Evolutionary conservation across 495 filamentous ascomycete genomes (phyloP).

Genomic region (Xylaria telfairii): DNA sequence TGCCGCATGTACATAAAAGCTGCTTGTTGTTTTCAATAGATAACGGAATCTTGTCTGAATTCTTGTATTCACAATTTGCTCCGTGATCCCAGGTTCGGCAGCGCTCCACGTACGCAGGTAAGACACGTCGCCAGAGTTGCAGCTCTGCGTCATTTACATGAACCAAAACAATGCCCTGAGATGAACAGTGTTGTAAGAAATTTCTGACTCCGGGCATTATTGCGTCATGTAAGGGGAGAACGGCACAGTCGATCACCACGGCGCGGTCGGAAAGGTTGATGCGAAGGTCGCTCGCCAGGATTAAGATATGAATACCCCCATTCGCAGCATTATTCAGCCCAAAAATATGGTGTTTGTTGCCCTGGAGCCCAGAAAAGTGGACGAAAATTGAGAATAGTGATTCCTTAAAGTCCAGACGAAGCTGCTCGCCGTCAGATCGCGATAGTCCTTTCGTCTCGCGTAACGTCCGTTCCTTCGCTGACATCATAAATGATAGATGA

Average conservation of each 20-base stretch:
- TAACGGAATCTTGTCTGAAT: neutral
- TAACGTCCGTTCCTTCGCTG: neutral
- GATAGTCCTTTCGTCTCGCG: neutral
- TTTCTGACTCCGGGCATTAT: neutral
- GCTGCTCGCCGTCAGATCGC: neutral
- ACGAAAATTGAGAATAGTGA: neutral
- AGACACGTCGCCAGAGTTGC: neutral
- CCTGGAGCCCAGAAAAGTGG: neutral
- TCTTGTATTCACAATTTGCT: neutral
- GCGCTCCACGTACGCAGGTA: slow-evolving; percentile 3
- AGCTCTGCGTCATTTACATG: neutral
- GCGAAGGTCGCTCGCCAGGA: slow-evolving; percentile 30
- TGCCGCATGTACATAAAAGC: slow-evolving; percentile 26
- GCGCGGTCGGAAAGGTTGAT: slow-evolving; percentile 37
- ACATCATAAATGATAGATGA: slow-evolving; percentile 8
- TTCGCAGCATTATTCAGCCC: neutral
- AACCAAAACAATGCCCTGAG: neutral
- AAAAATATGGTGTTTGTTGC: neutral
- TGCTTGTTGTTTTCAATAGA: neutral
- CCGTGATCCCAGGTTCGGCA: neutral
- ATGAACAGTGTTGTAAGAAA: neutral
- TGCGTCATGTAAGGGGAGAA: slow-evolving; percentile 36
- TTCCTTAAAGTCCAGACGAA: neutral
- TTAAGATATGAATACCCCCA: slow-evolving; percentile 13
- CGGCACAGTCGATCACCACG: slow-evolving; percentile 43